Base-by-base conservation (phyloP, 345 rosid genomes). In the Mallotus nudiflorus region DNA sequence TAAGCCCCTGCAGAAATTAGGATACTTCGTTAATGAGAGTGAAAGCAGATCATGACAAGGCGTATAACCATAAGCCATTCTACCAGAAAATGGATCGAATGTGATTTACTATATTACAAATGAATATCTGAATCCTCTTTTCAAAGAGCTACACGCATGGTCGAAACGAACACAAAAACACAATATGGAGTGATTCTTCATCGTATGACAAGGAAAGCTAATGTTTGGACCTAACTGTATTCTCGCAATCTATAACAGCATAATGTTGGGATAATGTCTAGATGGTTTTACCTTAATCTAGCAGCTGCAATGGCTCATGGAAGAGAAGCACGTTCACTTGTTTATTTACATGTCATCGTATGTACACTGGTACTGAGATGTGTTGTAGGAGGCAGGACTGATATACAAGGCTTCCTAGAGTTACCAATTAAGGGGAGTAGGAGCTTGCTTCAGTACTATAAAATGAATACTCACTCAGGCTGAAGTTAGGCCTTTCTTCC, bases 401-500 rank as follows among this genome's bases (percentile, higher is more conserved):
- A 53, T 65, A 3, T 58, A 70, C 75, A 64, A 64, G 65, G n/a
- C 19, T 28, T 46, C 37, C 49, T 19, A 46, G 44, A 44, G 27
- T 64, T 14, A 28, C 20, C 45, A 9, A 45, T 73, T 76, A 84
- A 42, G 78, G 82, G 22, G 85, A 81, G 68, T 58, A 78, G 35
- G 86, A 85, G 79, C 87, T 83, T 49, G 85, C 85, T 65, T 87
- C 91, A 0, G 77, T 85, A 83, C 87, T 85, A 60, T 85, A 87
- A 63, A 82, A 59, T 2, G 91, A 87, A 68, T 77, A 84, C 70
- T 85, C 89, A 46, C 79, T 85, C 45, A 77, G 55, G 77, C 88
- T 84, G 80, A 80, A 83, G 84, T 85, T 82, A 16, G 76, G 73
- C 80, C 86, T 87, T 76, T 91, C 95, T 62, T 94, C 97, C 0